These are phyloP conservation scores for Fonsecaea nubica DNA, from an alignment of 2,329 filamentous ascomycete genomes.

Conservation along the genomic window DNA sequence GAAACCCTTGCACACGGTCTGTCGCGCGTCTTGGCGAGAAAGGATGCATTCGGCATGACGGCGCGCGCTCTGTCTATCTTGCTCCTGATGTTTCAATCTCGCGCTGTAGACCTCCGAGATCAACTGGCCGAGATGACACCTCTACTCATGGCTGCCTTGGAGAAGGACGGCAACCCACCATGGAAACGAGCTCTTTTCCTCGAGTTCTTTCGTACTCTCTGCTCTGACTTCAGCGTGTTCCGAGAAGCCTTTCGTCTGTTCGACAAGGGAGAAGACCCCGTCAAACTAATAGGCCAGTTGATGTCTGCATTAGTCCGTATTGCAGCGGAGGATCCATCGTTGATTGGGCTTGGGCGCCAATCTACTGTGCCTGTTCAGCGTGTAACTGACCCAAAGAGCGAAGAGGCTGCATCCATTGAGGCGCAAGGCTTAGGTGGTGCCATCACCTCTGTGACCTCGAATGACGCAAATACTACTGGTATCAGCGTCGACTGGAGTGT, in stretches of 20 bases:
- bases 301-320: constrained; percentile 89
- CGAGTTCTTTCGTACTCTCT: constrained; percentile 86
- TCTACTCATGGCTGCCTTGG: constrained; percentile 82
- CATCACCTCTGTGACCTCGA: constrained; percentile 74
- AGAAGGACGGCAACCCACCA: constrained; percentile 75
- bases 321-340: constrained; percentile 84
- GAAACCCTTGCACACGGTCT: constrained; percentile 55
- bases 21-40: constrained; percentile 27
- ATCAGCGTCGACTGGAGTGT: constrained; percentile 93
- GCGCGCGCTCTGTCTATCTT: constrained; percentile 32
- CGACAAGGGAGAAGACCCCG: constrained; percentile 74
- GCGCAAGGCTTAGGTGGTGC: constrained; percentile 86
- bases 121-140: constrained; percentile 85
- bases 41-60: constrained; percentile 33
- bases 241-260: constrained; percentile 81
- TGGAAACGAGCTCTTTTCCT: constrained; percentile 93
- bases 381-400: constrained; percentile 58
- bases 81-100: constrained; percentile 22
- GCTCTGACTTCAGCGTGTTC: constrained; percentile 78
- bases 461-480: constrained; percentile 70
- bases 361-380: constrained; percentile 77
- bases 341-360: constrained; percentile 88
- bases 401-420: constrained; percentile 78
- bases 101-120: constrained; percentile 21
- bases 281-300: constrained; percentile 78